These are phyloP conservation scores for Calocybe gambosa DNA, from an alignment of 1,284 basidiomycete genomes.

Conservation along the genomic window DNA sequence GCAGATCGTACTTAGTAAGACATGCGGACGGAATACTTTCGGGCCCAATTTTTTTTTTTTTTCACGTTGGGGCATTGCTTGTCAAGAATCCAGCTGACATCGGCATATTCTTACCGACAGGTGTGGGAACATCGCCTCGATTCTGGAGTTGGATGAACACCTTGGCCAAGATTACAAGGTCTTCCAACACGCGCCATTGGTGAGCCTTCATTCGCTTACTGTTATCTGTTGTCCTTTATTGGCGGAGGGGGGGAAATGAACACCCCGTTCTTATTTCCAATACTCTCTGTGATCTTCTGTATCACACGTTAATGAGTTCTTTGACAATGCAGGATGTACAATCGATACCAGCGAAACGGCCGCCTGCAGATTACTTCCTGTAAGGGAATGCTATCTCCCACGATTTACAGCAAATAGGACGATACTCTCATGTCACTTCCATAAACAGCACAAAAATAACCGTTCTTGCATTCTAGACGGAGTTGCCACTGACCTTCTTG, in stretches of 20 bases:
- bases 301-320: background rate
- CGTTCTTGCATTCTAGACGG: background rate
- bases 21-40: too few species aligned
- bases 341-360: conserved; percentile 82
- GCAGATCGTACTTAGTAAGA: too few species aligned
- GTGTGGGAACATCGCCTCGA: conserved; percentile 92
- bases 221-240: background rate
- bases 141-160: conserved; percentile 88
- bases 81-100: conserved; percentile 3
- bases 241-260: background rate
- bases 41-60: background rate
- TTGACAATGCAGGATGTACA: conserved; percentile 62
- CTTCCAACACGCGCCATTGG: conserved; percentile 72
- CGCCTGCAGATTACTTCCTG: conserved; percentile 81
- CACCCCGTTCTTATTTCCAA: background rate
- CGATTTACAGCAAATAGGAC: conserved; percentile 6
- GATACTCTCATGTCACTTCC: background rate
- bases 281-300: background rate
- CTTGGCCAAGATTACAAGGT: conserved; percentile 90
- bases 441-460: background rate
- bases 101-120: conserved; percentile 33
- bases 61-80: background rate
- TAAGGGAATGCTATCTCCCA: conserved; percentile 24
- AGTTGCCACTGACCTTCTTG: background rate
- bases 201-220: conserved; percentile 30